Base-by-base conservation (phyloP, 768 basidiomycete genomes). In the Thelephora aurantiotincta region DNA sequence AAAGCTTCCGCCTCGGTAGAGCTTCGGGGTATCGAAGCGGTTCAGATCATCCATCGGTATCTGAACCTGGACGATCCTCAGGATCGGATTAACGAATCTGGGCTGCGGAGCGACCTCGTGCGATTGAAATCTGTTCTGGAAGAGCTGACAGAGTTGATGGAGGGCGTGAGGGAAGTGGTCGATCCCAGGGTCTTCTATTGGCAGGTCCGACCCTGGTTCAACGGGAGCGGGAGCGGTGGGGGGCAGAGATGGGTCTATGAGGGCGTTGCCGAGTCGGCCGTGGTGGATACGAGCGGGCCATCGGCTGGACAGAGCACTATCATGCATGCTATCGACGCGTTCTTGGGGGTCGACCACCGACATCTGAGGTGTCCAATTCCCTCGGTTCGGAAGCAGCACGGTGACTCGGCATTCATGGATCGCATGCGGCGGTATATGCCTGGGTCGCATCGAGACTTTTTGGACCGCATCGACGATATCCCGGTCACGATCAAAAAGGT, bases 351-450 rank as follows among this genome's bases (percentile, higher is more conserved):
- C 61, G 82, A 98, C 64, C 84, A 89, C 65, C 82, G 82, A 52
- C 80, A 91, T 58, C 71, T 76, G 37, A 71, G 81, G 57, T 66
- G 76, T 63, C 85, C 83, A 51, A 65, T 75, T 19, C 73, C 90
- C 46, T 79, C 86, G 46, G 63, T 71, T 43, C 63, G 68, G 49
- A 78, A 87, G 60, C 79, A 75, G 64, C 74, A 62, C 55, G 82
- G 72, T 35, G 87, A 76, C 62, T 71, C 65, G 34, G 76, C 80
- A 0, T 97, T 97, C 67, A 91, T 98, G 82, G 80, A 84, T 49
- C 74, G 89, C 43, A 96, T 96, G 92, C 68, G 87, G 49, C 75
- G 77, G 18, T 98, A 98, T 65, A 98, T 98, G 94, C 93, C 94
- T 0, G 83, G 84, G 12, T 76, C 75, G 47, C 94, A 97, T 65